A percentile compares a stretch with the other conserved stretches of the same genome.
Evolutionary conservation across 306 rosid species (phyloP).

Genomic region (Quercus cerris): DNA sequence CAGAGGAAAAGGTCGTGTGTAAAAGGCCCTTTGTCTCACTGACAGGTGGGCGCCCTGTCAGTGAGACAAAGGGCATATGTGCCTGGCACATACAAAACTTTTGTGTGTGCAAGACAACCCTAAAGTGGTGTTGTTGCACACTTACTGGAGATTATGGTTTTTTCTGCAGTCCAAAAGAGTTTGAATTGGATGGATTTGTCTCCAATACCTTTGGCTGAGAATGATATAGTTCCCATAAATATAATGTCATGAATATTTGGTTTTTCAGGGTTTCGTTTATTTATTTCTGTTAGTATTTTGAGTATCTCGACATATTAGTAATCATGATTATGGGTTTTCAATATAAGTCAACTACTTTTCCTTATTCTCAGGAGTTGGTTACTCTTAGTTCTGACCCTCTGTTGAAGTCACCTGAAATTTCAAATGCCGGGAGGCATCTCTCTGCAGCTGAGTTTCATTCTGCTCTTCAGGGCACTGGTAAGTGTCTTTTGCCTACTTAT

Average conservation of each 20-base stretch:
- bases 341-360: not conserved
- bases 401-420: slow-evolving; percentile 62
- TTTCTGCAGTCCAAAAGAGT: not conserved
- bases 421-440: slow-evolving; percentile 82
- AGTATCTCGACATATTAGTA: not conserved
- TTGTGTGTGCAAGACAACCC: too few relatives aligned
- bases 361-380: slow-evolving; percentile 64
- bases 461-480: slow-evolving; percentile 60
- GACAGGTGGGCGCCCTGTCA: too few relatives aligned
- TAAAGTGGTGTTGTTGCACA: not conserved
- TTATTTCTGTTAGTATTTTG: not conserved
- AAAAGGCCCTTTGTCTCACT: too few relatives aligned
- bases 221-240: too few relatives aligned
- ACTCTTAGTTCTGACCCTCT: slow-evolving; percentile 68
- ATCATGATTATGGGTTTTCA: not conserved
- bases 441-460: slow-evolving; percentile 85
- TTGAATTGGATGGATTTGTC: not conserved
- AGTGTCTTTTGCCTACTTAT: not conserved
- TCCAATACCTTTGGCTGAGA: too few relatives aligned
- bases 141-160: not conserved
- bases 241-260: not conserved
- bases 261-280: not conserved
- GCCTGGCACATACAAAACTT: too few relatives aligned
- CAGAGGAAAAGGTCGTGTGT: too few relatives aligned
- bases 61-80: too few relatives aligned